phyloP scores from a whole-genome alignment of 331 rosid species.

The Acacia pycnantha region DNA sequence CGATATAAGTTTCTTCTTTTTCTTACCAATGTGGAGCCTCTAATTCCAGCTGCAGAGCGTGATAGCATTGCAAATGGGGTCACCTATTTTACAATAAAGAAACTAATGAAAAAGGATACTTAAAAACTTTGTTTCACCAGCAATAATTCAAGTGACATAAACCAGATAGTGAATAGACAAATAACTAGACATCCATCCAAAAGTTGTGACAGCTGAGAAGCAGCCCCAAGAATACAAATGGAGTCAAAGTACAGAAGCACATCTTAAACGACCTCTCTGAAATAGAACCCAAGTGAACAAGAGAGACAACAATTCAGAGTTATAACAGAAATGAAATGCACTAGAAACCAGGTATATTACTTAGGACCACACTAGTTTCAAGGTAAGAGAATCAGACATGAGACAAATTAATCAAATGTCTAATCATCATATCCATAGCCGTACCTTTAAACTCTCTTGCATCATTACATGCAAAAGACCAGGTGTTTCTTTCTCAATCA shows the following conservation, averaged over 20 bases:
- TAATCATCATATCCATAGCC: slow-evolving; percentile 11
- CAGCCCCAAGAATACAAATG: not conserved
- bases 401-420: slow-evolving; percentile 1
- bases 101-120: not conserved
- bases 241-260: slow-evolving; percentile 9
- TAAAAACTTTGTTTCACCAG: slow-evolving; percentile 2
- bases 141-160: slow-evolving; percentile 7
- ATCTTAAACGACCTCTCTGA: not conserved
- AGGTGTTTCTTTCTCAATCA: slow-evolving; percentile 91
- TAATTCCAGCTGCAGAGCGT: slow-evolving; percentile 91
- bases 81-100: slow-evolving; percentile 57
- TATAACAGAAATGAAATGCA: not conserved
- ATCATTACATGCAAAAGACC: slow-evolving; percentile 86
- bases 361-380: not conserved
- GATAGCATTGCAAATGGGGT: slow-evolving; percentile 92
- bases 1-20: not conserved
- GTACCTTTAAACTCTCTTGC: slow-evolving; percentile 92
- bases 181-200: not conserved
- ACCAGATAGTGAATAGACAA: slow-evolving; percentile 11
- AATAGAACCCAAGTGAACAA: not conserved
- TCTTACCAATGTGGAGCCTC: slow-evolving; percentile 89
- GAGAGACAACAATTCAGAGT: not conserved
- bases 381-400: slow-evolving; percentile 10
- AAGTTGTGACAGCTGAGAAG: slow-evolving; percentile 8
- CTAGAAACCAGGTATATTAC: not conserved